Conservation (phyloP, 139 green algal species). For the Chlorella sp. region DNA sequence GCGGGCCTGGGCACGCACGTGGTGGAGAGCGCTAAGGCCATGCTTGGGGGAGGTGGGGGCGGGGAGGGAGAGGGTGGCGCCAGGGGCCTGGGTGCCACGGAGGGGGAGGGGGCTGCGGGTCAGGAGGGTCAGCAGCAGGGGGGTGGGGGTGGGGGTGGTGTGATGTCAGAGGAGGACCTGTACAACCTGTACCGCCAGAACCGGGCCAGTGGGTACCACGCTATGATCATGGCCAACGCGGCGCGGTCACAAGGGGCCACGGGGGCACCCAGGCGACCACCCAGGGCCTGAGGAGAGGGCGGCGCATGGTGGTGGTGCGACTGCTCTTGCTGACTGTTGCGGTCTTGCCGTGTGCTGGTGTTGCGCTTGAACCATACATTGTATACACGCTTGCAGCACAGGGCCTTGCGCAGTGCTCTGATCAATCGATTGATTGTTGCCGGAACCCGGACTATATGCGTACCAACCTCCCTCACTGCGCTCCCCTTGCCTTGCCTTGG, state of each 20-base stretch:
- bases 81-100: not conserved
- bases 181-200: constrained; percentile 42
- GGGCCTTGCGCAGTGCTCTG: no score
- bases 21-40: not conserved
- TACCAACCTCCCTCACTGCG: no score
- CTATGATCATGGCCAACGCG: constrained; percentile 38
- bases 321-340: no score
- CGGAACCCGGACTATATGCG: no score
- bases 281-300: no score
- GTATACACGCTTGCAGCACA: no score
- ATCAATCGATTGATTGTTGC: no score
- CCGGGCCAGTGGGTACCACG: constrained; percentile 43
- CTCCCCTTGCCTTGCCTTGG: no score
- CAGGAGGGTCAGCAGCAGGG: not conserved
- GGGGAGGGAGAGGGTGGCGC: not conserved
- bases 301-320: no score
- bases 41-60: no score
- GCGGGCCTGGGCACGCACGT: constrained; percentile 21
- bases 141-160: not conserved
- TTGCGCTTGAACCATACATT: no score
- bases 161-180: constrained; percentile 22
- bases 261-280: not conserved
- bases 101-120: not conserved
- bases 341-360: no score
- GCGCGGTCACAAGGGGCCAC: not conserved